Conservation (phyloP, 768 basidiomycete genomes). For the Fistulinella prunicolor region DNA sequence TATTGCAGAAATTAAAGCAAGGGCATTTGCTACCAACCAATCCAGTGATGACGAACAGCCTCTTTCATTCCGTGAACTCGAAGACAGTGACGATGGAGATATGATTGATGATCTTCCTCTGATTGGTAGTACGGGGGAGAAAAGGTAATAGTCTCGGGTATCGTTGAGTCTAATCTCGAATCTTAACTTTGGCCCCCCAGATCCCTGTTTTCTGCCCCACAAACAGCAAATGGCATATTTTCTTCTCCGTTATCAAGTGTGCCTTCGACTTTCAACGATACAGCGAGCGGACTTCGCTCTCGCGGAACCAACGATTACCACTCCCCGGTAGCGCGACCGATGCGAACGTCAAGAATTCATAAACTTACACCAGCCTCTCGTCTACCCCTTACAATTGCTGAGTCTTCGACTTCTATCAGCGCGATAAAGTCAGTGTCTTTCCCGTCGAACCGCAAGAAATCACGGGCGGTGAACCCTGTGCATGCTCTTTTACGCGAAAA, state of each 20-base stretch:
- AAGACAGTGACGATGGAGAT: slow-evolving; percentile 54
- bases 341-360: slow-evolving; percentile 19
- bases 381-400: slow-evolving; percentile 12
- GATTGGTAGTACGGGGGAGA: background rate
- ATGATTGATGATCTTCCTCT: slow-evolving; percentile 20
- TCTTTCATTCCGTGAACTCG: slow-evolving; percentile 41
- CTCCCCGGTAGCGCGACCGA: slow-evolving; percentile 7
- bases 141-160: slow-evolving; percentile 9
- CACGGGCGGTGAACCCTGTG: slow-evolving; percentile 47
- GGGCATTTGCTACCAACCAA: slow-evolving; percentile 45
- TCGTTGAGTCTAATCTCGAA: background rate
- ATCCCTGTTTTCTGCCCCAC: background rate
- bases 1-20: slow-evolving; percentile 64
- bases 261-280: slow-evolving; percentile 9
- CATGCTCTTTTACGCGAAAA: slow-evolving; percentile 56
- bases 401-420: slow-evolving; percentile 3
- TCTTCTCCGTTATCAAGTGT: slow-evolving; percentile 25
- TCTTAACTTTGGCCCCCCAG: slow-evolving; percentile 6
- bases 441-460: slow-evolving; percentile 16
- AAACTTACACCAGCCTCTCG: slow-evolving; percentile 10
- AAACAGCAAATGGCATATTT: slow-evolving; percentile 3
- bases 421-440: background rate
- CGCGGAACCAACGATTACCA: background rate
- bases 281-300: background rate
- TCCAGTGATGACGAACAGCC: slow-evolving; percentile 44